These are phyloP conservation scores for Rhexocercosporidium sp. DNA, from an alignment of 2,329 filamentous ascomycete species.

Conservation along the genomic window DNA sequence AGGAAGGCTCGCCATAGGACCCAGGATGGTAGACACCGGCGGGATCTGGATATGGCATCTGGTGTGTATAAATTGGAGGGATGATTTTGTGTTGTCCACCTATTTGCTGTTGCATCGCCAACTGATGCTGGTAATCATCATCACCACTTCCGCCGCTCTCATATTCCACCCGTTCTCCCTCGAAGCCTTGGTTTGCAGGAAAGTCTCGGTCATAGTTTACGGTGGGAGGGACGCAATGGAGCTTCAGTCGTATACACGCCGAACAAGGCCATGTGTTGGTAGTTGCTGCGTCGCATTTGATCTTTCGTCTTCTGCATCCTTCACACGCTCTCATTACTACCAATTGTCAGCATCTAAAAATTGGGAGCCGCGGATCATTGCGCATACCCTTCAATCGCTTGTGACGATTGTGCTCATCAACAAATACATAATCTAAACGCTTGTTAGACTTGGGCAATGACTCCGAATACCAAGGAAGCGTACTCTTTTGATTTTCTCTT, in stretches of 20 bases:
- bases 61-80: conserved; percentile 53
- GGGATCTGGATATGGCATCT: conserved; percentile 52
- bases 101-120: conserved; percentile 54
- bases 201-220: conserved; percentile 43
- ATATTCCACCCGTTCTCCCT: conserved; percentile 53
- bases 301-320: conserved; percentile 92
- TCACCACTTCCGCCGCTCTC: conserved; percentile 50
- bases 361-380: background rate
- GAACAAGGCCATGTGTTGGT: conserved; percentile 98
- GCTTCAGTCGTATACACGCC: conserved; percentile 87
- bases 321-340: conserved; percentile 98
- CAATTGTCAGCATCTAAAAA: conserved; percentile 29
- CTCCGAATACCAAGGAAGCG: conserved; percentile 41
- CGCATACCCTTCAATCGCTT: conserved; percentile 87
- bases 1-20: conserved; percentile 48
- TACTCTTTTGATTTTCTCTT: conserved; percentile 85
- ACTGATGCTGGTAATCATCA: conserved; percentile 58
- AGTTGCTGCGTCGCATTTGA: conserved; percentile 96
- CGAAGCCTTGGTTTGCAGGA: conserved; percentile 49
- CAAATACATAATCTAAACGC: conserved; percentile 90
- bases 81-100: conserved; percentile 45
- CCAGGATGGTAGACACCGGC: conserved; percentile 46
- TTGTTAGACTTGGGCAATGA: conserved; percentile 40
- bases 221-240: conserved; percentile 84
- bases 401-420: conserved; percentile 97